Base-by-base conservation (phyloP, 352 stramenopile genomes). In the Phytopythium ostracodes region DNA sequence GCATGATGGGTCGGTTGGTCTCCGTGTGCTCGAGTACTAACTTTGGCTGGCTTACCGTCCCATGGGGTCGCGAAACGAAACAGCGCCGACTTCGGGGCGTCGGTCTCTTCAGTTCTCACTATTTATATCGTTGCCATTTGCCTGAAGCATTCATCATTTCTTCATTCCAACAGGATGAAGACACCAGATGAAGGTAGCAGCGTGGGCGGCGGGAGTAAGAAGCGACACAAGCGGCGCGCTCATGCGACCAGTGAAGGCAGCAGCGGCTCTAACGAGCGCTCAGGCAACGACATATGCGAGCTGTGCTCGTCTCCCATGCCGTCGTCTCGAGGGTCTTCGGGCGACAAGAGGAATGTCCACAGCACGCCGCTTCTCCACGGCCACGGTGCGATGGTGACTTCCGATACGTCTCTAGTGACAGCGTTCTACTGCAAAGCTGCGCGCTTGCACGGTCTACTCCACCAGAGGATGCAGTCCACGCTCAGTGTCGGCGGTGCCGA, bases 391-490 rank as follows among this genome's bases (percentile, higher is more conserved):
- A 25, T 7, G 17, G 18, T 20, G 25, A 20, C n/a, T 4, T 33
- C 35, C 17, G 54, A 59, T 49, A 14, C 54, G 40, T 47, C 40
- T 2, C 12, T 47, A n/a, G 40, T 83, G 54, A 70, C 71, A 7
- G 55, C 52, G 8, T 83, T 83, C 46, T 79, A 71, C 52, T 83
- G 69, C 53, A 55, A 75, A 49, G 67, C 64, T 17, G 63, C 69
- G 20, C 71, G 71, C 38, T 61, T 89, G 9, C 71, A 84, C 42
- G 72, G 68, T 27, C 63, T 87, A 22, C 66, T 88, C 4, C 81
- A 90, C 38, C 59, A 71, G 18, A 52, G 40, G 18, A 47, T 68
- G 18, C 63, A 58, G 47, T 43, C 56, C 1, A 29, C 63, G 8
- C 43, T 50, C n/a, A 52, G 46, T 17, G 46, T 12, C 12, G 56